phyloP scores from a whole-genome alignment of 257 asterid species.

The Scutellaria barbata region DNA sequence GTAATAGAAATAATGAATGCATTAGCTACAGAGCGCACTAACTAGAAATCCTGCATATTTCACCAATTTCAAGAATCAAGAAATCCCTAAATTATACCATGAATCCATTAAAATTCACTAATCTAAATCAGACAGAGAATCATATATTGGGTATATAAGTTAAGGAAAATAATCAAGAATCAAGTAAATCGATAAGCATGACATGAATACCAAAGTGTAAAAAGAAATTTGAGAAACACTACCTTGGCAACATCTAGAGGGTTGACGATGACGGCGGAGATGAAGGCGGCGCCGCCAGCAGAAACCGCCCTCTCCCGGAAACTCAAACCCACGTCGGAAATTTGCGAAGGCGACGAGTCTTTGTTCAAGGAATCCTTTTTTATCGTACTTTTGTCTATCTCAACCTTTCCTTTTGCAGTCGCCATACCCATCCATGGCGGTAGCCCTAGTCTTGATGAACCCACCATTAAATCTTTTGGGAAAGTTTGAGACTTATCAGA shows the following conservation, averaged over 20 bases:
- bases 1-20: not conserved
- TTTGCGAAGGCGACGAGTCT: conserved; percentile 30
- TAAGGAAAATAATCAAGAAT: no score
- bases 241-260: conserved; percentile 94
- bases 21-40: not conserved
- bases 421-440: conserved; percentile 64
- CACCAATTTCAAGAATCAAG: not conserved
- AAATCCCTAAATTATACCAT: not conserved
- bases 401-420: conserved; percentile 37
- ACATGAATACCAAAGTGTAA: not conserved
- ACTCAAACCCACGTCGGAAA: conserved; percentile 56
- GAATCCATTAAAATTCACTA: not conserved
- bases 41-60: not conserved
- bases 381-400: conserved; percentile 44
- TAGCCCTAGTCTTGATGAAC: conserved; percentile 56
- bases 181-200: no score
- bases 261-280: conserved; percentile 78
- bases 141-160: no score
- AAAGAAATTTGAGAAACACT: not conserved
- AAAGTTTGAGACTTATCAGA: not conserved
- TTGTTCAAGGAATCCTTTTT: conserved; percentile 25
- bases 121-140: not conserved
- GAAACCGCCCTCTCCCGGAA: conserved; percentile 72
- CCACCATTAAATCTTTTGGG: conserved; percentile 41
- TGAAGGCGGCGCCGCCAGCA: conserved; percentile 83